Percentiles rank a stretch among this genome's conserved stretches.
These are phyloP conservation scores for Fraxinus excelsior DNA, from an alignment of 257 asterid genomes.

Conservation along the genomic window DNA sequence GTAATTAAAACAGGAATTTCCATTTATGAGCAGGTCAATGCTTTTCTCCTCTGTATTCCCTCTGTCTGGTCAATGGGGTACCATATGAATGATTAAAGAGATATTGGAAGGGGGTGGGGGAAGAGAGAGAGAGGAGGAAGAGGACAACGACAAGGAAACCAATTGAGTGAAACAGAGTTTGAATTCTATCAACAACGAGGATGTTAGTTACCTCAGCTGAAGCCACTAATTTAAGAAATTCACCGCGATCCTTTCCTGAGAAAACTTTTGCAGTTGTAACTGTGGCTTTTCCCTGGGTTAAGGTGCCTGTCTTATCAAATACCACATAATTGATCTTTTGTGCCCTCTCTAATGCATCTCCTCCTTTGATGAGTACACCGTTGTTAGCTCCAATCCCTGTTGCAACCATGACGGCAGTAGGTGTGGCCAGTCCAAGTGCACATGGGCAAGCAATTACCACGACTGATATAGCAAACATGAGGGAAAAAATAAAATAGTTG, in stretches of 20 bases:
- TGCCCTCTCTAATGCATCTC: constrained; percentile 39
- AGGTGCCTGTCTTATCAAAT: constrained; percentile 46
- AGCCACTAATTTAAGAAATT: constrained; percentile 90
- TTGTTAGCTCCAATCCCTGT: constrained; percentile 51
- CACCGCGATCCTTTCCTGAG: constrained; percentile 85
- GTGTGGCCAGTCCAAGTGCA: constrained; percentile 57
- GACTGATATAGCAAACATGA: constrained; percentile 47
- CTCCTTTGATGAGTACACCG: constrained; percentile 42
- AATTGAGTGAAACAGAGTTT: constrained; percentile 17
- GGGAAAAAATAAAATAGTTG: constrained; percentile 65
- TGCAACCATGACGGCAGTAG: constrained; percentile 56
- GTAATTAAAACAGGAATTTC: too few species aligned
- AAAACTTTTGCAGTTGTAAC: constrained; percentile 78
- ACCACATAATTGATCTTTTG: constrained; percentile 34
- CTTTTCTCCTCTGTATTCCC: too few species aligned
- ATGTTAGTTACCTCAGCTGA: constrained; percentile 82
- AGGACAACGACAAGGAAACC: background rate
- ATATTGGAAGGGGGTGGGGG: too few species aligned
- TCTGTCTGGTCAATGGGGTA: too few species aligned
- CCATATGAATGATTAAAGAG: too few species aligned
- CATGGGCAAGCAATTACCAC: constrained; percentile 61
- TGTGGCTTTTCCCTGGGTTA: constrained; percentile 49
- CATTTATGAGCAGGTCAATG: too few species aligned
- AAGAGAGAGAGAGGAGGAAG: background rate
- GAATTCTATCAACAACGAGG: background rate